Conservation (phyloP, 768 basidiomycete genomes). For the Cystobasidium onofrii region DNA sequence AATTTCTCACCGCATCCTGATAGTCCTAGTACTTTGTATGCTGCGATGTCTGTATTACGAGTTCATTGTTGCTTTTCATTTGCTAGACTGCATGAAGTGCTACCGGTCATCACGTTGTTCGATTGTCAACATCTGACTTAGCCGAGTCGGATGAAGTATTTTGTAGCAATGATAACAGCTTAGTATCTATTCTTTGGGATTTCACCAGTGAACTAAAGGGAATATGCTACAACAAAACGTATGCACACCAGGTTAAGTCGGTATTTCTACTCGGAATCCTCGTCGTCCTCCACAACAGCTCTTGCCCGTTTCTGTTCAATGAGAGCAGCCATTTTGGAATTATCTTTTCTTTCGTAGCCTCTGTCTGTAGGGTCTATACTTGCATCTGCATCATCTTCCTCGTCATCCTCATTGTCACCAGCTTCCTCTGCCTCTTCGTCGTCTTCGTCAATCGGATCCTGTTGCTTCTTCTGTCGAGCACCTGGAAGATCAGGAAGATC, state of each 20-base stretch:
- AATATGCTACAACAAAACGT: neutral
- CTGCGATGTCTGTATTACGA: neutral
- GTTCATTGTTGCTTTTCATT: neutral
- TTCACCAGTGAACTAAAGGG: neutral
- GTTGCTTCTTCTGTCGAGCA: neutral
- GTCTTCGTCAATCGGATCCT: neutral
- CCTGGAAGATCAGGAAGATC: slow-evolving; percentile 25
- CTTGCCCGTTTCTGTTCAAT: neutral
- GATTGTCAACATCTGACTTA: neutral
- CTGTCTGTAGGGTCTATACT: neutral
- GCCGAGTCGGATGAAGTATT: neutral
- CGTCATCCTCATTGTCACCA: neutral
- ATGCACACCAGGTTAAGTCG: neutral
- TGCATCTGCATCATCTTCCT: slow-evolving; percentile 17
- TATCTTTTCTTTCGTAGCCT: slow-evolving; percentile 5
- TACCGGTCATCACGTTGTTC: neutral
- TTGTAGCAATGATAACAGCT: neutral
- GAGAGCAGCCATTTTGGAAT: slow-evolving; percentile 14
- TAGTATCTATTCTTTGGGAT: neutral
- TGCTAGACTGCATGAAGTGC: neutral
- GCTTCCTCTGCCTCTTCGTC: slow-evolving; percentile 22
- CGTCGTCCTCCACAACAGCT: slow-evolving; percentile 6
- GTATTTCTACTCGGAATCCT: neutral
- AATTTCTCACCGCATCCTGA: neutral
- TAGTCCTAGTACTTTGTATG: no score